Evolutionary conservation across 768 basidiomycete species (phyloP), one percentile per base, ranked within the genome.

Genomic region (Leccinum subgranulosum): DNA sequence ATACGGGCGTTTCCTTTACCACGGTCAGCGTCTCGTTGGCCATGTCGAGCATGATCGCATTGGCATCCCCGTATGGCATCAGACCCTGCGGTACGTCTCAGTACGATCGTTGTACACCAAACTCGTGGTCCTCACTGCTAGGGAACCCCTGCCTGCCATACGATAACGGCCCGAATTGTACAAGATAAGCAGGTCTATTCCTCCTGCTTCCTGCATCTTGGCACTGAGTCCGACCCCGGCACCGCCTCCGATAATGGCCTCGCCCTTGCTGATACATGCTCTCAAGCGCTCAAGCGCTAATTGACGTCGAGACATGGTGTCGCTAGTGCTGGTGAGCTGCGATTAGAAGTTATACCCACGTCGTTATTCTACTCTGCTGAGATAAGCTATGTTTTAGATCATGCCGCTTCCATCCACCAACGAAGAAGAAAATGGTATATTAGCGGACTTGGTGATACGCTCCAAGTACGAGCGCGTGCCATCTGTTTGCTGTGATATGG

Each of bases 121-220:
- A 45, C 11, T 29, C 46, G 36, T n/a, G 49, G 12, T 46, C 9
- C 70, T 55, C 55, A 65, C 68, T 31, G 70, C 68, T 36, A 69
- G 52, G 23, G 66, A 69, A n/a, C 70, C 66, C 41, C 70, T 63
- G n/a, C 62, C 71, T 15, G 69, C 64, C 71, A 66, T 66, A n/a
- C 64, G 64, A 51, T 70, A 64, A 19, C 69, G 67, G 8, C 71
- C 69, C 23, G 69, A 71, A 31, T 64, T 73, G 49, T 71, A 73
- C 27, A 72, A 50, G 67, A 70, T 68, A 34, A 72, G 31, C 45
- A 71, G 53, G 50, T 71, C 69, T 10, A 60, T 59, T 28, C 71
- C 58, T 64, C 70, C 7, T 72, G 67, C 71, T 56, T 71, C 70
- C 3, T 72, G 67, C 39, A 54, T 56, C 57, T 69, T 69, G 14